Evolutionary conservation across 177 flowering plant genomes (phyloP).

Genomic region (Tripterygium wilfordii): DNA sequence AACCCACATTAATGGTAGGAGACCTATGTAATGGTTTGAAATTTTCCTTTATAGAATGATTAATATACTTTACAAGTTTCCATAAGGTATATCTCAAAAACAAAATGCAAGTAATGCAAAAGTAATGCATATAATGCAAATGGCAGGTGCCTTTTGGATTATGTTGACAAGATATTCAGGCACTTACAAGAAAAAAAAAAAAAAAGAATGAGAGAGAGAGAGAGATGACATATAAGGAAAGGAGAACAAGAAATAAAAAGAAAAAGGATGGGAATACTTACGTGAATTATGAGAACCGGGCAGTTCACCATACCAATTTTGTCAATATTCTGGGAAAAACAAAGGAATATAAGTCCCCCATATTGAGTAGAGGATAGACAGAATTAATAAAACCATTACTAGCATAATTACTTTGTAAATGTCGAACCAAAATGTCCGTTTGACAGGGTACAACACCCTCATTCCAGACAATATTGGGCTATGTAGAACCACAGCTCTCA

Average conservation of each 20-base stretch:
- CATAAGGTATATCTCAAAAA: no score
- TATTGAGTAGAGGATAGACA: neutral
- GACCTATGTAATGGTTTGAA: no score
- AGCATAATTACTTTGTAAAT: conserved; percentile 68
- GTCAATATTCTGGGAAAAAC: conserved; percentile 67
- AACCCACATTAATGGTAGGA: no score
- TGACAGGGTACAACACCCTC: conserved; percentile 77
- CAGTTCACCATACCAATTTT: conserved; percentile 68
- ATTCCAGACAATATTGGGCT: conserved; percentile 85
- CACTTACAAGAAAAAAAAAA: conserved; percentile 3
- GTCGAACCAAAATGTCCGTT: conserved; percentile 78
- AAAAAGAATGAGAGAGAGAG: neutral
- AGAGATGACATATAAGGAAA: neutral
- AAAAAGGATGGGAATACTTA: conserved; percentile 28
- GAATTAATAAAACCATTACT: neutral
- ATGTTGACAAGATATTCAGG: no score
- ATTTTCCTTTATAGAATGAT: no score
- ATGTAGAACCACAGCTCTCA: conserved; percentile 79
- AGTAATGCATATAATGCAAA: no score
- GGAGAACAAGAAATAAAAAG: neutral
- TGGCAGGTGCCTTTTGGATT: no score
- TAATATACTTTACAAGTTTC: no score
- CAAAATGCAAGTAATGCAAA: no score
- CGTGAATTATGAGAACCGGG: conserved; percentile 84
- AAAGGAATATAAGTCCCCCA: conserved; percentile 5